These are phyloP conservation scores for Crithidia bombi DNA, from an alignment of 208 protist species.

Conservation along the genomic window DNA sequence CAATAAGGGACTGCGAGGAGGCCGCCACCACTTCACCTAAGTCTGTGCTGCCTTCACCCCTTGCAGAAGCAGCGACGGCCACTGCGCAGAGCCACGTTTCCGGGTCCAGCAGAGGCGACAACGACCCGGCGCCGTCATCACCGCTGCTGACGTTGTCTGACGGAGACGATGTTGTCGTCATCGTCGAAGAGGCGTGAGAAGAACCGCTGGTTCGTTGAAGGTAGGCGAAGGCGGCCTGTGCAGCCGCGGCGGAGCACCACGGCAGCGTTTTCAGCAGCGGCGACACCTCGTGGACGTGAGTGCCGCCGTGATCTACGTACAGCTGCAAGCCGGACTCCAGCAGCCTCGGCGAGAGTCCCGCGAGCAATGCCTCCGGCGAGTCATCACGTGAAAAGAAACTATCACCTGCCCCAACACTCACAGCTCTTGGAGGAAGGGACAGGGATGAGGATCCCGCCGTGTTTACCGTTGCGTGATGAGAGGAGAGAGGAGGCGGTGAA, in stretches of 20 bases:
- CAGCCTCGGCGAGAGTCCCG: constrained; percentile 11
- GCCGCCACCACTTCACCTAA: too few relatives aligned
- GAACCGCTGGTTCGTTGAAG: not conserved
- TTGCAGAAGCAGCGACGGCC: constrained; percentile 3
- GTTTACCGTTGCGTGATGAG: too few relatives aligned
- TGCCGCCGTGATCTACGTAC: constrained; percentile 39
- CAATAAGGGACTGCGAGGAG: not conserved
- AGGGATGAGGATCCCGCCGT: not conserved
- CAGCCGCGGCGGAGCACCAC: not conserved
- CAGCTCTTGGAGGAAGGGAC: not conserved
- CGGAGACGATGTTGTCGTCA: not conserved
- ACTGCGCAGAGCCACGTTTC: constrained; percentile 33
- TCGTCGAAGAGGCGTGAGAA: not conserved
- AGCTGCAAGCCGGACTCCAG: constrained; percentile 37
- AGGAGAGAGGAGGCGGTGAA: too few relatives aligned
- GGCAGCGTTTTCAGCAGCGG: constrained; percentile 11
- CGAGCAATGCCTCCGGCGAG: constrained; percentile 5
- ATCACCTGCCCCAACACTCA: not conserved
- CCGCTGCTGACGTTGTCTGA: not conserved
- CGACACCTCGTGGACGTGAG: constrained; percentile 16
- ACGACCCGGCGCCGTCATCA: not conserved
- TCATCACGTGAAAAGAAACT: too few relatives aligned
- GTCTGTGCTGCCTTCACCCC: not conserved
- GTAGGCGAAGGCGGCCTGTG: not conserved
- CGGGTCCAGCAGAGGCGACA: constrained; percentile 16